These are phyloP conservation scores for Cichorium intybus DNA, from an alignment of 140 eudicot species.

Conservation along the genomic window DNA sequence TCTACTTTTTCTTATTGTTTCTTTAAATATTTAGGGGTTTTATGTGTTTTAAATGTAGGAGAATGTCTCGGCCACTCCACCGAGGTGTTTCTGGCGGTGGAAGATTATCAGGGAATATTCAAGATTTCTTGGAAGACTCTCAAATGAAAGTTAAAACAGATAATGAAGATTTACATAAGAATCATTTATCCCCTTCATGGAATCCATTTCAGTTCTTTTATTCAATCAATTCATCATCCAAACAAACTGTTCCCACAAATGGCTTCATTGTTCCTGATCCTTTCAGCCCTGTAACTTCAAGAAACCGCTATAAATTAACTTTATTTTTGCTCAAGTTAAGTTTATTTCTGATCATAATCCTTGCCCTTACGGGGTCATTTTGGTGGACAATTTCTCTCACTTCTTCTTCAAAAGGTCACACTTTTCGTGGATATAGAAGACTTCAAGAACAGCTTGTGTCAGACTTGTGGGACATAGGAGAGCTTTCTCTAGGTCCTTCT, in stretches of 20 bases:
- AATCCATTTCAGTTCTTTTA: constrained; percentile 53
- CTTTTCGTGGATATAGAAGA: constrained; percentile 78
- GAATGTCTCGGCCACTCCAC: constrained; percentile 91
- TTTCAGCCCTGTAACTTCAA: constrained; percentile 45
- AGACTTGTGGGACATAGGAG: constrained; percentile 78
- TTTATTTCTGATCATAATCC: constrained; percentile 67
- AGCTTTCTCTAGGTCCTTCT: constrained; percentile 67
- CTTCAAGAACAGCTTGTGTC: constrained; percentile 95
- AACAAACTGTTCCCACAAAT: constrained; percentile 44
- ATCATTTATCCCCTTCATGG: constrained; percentile 36
- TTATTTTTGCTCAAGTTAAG: constrained; percentile 65
- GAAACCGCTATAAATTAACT: constrained; percentile 65
- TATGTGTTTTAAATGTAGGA: constrained; percentile 39
- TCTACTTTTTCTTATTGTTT: not conserved
- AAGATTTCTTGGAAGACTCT: constrained; percentile 77
- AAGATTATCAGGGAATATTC: constrained; percentile 48
- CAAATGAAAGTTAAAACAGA: constrained; percentile 78
- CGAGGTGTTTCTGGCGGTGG: constrained; percentile 78
- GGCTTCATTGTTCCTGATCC: constrained; percentile 57
- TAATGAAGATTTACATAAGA: constrained; percentile 64
- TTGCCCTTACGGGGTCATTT: constrained; percentile 88
- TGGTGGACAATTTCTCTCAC: constrained; percentile 94
- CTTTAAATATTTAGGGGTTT: not conserved
- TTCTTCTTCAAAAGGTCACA: constrained; percentile 56
- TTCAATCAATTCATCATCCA: constrained; percentile 46